Base-by-base conservation (phyloP, 192 early-diverging fungal genomes). In the Coemansia sp. region DNA sequence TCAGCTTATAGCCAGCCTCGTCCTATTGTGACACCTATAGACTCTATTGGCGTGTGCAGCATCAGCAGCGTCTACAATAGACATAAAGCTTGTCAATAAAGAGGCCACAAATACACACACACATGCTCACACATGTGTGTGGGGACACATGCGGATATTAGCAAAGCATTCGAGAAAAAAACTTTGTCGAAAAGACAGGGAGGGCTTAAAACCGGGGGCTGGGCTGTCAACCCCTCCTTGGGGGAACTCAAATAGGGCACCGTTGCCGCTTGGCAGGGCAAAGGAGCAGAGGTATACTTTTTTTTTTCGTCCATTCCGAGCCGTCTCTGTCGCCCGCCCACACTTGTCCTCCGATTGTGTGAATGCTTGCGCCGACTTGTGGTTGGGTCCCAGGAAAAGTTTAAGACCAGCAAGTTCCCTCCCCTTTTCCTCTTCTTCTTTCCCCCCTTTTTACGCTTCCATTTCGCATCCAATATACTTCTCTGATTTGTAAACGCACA, bases 361-460 rank as follows among this genome's bases (percentile, higher is more conserved):
- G 26, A 27, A 29, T 50, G 24, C 46, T 43, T 50, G 27, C 46
- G 10, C 11, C 19, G 43, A 46, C 43, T 18, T 19, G 43, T 46
- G 12, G 43, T 10, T 11, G 4, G 22, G 46, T 27, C 22, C 46
- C 46, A 50, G 26, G 24, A 50, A 17, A 50, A 50, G 46, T 50
- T 50, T 50, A 50, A 50, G 46, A 50, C 46, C 46, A 50, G 46
- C 26, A 44, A 11, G 34, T 17, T 24, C 41, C 53, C 33, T 56
- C 53, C 41, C 34, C 46, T n/a, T 44, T 18, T 19, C 40, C 27
- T n/a, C 42, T 36, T 42, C 52, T 33, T 46, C 44, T 10, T 56
- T 50, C 22, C 41, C 39, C 44, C 40, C 56, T 53, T 53, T 21
- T 43, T 44, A 10, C 29, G 33, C 50, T 54, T 26, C 19, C 27